phyloP scores from a whole-genome alignment of 2,329 filamentous ascomycete species.

The Fusarium sp. region DNA sequence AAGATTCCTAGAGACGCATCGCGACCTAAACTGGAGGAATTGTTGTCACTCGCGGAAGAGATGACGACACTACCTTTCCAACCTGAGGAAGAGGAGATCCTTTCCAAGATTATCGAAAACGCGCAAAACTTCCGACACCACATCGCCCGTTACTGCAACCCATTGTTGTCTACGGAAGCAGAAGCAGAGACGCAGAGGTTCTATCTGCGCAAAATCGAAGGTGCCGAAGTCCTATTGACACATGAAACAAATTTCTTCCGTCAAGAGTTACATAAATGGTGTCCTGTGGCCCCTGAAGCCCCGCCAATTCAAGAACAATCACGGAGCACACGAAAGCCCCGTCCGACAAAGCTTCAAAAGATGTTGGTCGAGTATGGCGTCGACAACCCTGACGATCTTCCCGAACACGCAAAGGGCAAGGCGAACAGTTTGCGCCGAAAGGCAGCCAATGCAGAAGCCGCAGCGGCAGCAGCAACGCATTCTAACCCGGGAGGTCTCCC shows the following conservation, averaged over 20 bases:
- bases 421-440: conserved; percentile 80
- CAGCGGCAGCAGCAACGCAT: conserved; percentile 55
- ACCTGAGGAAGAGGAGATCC: conserved; percentile 90
- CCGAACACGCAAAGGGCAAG: conserved; percentile 84
- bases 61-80: conserved; percentile 88
- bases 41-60: conserved; percentile 86
- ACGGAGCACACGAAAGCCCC: conserved; percentile 91
- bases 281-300: conserved; percentile 85
- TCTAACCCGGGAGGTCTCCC: conserved; percentile 33
- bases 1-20: conserved; percentile 97
- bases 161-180: conserved; percentile 82
- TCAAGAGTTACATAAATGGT: conserved; percentile 95
- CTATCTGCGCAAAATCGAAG: conserved; percentile 96
- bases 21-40: conserved; percentile 92
- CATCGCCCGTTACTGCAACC: conserved; percentile 84
- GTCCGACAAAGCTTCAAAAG: conserved; percentile 97
- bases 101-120: conserved; percentile 88
- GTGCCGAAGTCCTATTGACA: conserved; percentile 90
- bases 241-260: conserved; percentile 98
- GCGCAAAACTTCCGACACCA: conserved; percentile 87
- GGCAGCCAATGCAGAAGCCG: conserved; percentile 70
- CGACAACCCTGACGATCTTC: conserved; percentile 89
- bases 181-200: conserved; percentile 93
- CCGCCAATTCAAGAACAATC: conserved; percentile 90
- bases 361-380: conserved; percentile 90